A percentile compares a stretch with the other conserved stretches of the same genome.
Evolutionary conservation across 352 stramenopile species (phyloP).

Genomic region (Globisporangium middletonii): DNA sequence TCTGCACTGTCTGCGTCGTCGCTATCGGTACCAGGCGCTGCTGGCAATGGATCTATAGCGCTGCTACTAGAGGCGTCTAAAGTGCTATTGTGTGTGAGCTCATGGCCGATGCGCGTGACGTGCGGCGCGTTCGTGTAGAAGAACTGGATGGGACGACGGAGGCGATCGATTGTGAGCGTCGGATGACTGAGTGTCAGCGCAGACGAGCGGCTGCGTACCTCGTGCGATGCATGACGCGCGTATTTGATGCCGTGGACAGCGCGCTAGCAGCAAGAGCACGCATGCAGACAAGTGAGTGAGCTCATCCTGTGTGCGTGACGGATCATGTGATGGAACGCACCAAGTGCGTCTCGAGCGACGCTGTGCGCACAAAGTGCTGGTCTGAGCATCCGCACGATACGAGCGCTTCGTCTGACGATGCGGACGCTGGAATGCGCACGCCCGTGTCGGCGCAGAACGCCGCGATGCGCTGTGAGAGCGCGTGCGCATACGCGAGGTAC

Average conservation of each 20-base stretch:
- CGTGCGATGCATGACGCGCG: conserved; percentile 1
- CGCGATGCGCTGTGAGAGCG: conserved; percentile 21
- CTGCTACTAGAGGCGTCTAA: neutral
- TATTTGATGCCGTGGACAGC: conserved; percentile 6
- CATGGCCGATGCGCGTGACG: conserved; percentile 8
- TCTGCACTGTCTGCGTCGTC: neutral
- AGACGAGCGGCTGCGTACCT: conserved; percentile 1
- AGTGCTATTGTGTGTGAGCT: neutral
- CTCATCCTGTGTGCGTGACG: neutral
- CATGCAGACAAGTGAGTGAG: neutral
- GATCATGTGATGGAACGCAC: conserved; percentile 12
- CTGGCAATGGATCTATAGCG: neutral
- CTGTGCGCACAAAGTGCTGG: conserved; percentile 30
- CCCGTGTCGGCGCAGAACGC: conserved; percentile 29
- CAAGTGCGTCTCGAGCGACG: conserved; percentile 32
- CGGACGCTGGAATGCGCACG: conserved; percentile 4
- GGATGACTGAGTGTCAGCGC: neutral
- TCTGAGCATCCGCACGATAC: conserved; percentile 26
- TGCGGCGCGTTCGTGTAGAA: conserved; percentile 18
- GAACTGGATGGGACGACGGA: conserved; percentile 9
- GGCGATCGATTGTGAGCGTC: neutral
- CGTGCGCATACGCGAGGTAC: conserved; percentile 22
- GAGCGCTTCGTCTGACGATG: conserved; percentile 19
- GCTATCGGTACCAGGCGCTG: too few species aligned
- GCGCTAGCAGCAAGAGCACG: conserved; percentile 1